phyloP scores from a whole-genome alignment of 1,284 basidiomycete species.

The Violaceomyces palustris region DNA sequence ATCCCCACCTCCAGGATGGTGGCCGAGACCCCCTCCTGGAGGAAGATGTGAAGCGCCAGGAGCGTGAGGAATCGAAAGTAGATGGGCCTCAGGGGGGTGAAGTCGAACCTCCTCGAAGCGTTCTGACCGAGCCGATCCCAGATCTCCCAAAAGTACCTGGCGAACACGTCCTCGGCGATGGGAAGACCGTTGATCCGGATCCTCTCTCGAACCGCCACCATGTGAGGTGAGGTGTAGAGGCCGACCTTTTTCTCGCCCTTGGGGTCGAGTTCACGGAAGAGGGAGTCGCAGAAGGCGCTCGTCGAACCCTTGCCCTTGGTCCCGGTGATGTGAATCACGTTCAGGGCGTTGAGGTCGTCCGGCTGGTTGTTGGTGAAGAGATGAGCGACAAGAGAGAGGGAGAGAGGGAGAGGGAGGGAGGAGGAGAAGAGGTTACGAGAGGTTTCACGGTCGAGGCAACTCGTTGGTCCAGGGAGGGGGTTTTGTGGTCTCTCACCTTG shows the following conservation, averaged over 20 bases:
- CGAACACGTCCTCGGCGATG: conserved; percentile 78
- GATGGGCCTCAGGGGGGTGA: conserved; percentile 69
- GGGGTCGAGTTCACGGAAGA: conserved; percentile 33
- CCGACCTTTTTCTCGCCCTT: conserved; percentile 56
- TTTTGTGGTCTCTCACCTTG: conserved; percentile 56
- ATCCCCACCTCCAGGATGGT: conserved; percentile 96
- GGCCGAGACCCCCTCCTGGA: conserved; percentile 72
- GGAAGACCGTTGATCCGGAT: conserved; percentile 90
- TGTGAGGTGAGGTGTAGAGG: conserved; percentile 92
- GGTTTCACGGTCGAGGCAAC: too few relatives aligned
- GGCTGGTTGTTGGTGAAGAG: too few relatives aligned
- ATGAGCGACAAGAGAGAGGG: too few relatives aligned
- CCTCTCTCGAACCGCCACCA: conserved; percentile 90
- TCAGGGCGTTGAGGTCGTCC: conserved; percentile 75
- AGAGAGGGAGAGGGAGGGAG: too few relatives aligned
- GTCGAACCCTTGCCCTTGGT: conserved; percentile 99
- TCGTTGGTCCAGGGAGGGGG: too few relatives aligned
- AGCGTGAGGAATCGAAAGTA: conserved; percentile 94
- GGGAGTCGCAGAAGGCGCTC: conserved; percentile 67
- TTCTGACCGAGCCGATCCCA: conserved; percentile 84
- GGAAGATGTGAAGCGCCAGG: conserved; percentile 85
- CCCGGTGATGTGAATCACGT: conserved; percentile 93
- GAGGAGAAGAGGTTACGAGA: too few relatives aligned
- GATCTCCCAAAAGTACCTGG: conserved; percentile 90
- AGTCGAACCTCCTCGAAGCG: conserved; percentile 25